Evolutionary conservation across 139 green algal species (phyloP).

Genomic region (Tetraselmis striata): DNA sequence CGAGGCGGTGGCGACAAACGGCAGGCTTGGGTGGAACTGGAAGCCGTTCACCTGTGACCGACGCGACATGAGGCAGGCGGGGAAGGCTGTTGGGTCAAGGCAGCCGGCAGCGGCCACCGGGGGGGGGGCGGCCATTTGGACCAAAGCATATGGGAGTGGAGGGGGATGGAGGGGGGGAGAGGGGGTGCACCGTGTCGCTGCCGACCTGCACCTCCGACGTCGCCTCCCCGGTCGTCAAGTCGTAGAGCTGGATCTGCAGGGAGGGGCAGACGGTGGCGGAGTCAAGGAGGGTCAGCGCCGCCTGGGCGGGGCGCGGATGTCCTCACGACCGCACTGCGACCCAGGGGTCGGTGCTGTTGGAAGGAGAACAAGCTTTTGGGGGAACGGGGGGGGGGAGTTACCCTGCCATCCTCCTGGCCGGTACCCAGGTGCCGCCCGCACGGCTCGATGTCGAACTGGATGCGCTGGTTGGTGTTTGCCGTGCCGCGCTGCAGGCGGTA

Average conservation of each 20-base stretch:
- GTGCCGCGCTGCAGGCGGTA: conserved; percentile 60
- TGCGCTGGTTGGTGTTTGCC: conserved; percentile 77
- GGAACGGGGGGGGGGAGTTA: background rate
- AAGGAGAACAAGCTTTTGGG: no score
- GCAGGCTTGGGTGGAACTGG: conserved; percentile 66
- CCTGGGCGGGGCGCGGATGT: no score
- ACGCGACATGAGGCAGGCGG: conserved; percentile 29
- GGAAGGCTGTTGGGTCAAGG: no score
- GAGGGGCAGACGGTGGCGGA: background rate
- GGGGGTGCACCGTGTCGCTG: conserved; percentile 1
- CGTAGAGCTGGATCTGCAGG: background rate
- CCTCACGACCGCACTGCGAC: background rate
- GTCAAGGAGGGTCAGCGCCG: no score
- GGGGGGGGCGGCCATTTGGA: no score
- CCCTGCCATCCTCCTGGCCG: conserved; percentile 37
- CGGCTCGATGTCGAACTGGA: conserved; percentile 89
- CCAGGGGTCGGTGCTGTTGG: no score
- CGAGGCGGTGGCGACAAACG: conserved; percentile 62
- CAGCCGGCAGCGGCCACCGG: no score
- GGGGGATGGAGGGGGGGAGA: no score
- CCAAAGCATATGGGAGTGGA: no score
- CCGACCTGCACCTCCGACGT: background rate
- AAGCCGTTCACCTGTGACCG: conserved; percentile 74
- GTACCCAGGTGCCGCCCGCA: conserved; percentile 72
- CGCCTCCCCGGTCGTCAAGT: background rate